A percentile compares a stretch with the other conserved stretches of the same genome.
phyloP scores from a whole-genome alignment of 352 stramenopile species.

The Phytophthora citricola region DNA sequence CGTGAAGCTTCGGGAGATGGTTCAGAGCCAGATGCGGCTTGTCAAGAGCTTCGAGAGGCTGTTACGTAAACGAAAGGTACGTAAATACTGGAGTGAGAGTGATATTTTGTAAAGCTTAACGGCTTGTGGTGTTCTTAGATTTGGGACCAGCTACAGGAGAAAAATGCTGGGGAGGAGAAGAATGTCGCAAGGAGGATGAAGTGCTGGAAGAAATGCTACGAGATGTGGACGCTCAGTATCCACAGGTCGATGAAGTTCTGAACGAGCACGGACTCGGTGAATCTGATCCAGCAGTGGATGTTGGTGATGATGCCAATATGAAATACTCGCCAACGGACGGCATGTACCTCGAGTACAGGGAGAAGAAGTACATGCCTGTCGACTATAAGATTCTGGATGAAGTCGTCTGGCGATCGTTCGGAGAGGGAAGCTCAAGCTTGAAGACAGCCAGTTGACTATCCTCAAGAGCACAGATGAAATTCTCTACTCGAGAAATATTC shows the following conservation, averaged over 20 bases:
- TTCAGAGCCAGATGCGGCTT: conserved; percentile 50
- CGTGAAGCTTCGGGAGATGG: conserved; percentile 46
- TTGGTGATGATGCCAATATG: conserved; percentile 24
- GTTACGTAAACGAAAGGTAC: conserved; percentile 44
- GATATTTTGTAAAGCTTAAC: not conserved
- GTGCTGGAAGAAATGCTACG: conserved; percentile 32
- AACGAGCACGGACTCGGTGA: conserved; percentile 23
- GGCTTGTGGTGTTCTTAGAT: conserved; percentile 17
- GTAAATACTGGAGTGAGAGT: not conserved
- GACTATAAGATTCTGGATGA: conserved; percentile 34
- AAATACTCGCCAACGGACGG: conserved; percentile 33
- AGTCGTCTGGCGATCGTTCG: conserved; percentile 42
- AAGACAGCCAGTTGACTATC: conserved; percentile 23
- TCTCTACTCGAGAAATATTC: conserved; percentile 20
- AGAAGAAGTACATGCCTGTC: conserved; percentile 49
- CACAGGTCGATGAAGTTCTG: conserved; percentile 22
- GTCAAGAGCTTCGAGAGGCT: conserved; percentile 47
- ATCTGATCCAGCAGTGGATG: conserved; percentile 18
- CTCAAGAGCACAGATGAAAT: conserved; percentile 21
- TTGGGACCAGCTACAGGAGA: conserved; percentile 40
- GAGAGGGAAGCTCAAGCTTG: conserved; percentile 37
- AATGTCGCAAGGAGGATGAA: conserved; percentile 26
- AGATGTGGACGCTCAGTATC: conserved; percentile 26
- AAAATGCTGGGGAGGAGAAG: conserved; percentile 3
- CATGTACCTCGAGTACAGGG: conserved; percentile 43